A percentile compares a stretch with the other conserved stretches of the same genome.
phyloP scores from a whole-genome alignment of 2,329 filamentous ascomycete species.

The Talaromyces albobiverticillius region DNA sequence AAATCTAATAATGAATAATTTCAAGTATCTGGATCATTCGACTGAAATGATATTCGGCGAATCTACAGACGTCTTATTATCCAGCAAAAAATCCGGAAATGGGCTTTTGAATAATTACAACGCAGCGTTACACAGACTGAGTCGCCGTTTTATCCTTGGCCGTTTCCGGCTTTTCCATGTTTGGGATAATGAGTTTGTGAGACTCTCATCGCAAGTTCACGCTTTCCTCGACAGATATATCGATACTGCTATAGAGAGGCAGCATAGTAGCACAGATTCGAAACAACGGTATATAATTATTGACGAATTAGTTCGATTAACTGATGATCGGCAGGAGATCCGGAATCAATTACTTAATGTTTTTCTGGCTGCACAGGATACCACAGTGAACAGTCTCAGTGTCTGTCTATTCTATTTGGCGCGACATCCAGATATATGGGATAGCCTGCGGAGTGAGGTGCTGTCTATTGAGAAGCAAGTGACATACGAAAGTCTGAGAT shows the following conservation, averaged over 20 bases:
- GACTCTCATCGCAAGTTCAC: background rate
- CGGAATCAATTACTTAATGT: conserved; percentile 49
- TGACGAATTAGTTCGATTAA: background rate
- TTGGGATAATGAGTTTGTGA: background rate
- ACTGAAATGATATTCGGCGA: conserved; percentile 5
- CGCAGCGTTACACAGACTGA: background rate
- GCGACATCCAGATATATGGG: conserved; percentile 21
- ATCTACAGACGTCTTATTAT: conserved; percentile 8
- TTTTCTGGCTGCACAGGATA: conserved; percentile 53
- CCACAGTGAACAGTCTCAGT: conserved; percentile 39
- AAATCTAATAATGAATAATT: too few relatives aligned
- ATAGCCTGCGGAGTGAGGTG: conserved; percentile 1
- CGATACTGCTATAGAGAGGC: conserved; percentile 1
- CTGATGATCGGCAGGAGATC: background rate
- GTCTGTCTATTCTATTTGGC: conserved; percentile 41
- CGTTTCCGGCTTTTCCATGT: conserved; percentile 6
- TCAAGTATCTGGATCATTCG: conserved; percentile 6
- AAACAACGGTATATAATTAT: background rate
- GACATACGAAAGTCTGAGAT: background rate
- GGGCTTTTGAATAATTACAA: background rate
- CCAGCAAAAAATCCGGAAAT: background rate
- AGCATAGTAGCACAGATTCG: background rate
- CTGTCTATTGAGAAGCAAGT: background rate
- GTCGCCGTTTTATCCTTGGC: conserved; percentile 6
- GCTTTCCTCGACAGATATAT: conserved; percentile 6